phyloP scores from a whole-genome alignment of 1,284 basidiomycete genomes.

The Uromyces viciae-fabae region DNA sequence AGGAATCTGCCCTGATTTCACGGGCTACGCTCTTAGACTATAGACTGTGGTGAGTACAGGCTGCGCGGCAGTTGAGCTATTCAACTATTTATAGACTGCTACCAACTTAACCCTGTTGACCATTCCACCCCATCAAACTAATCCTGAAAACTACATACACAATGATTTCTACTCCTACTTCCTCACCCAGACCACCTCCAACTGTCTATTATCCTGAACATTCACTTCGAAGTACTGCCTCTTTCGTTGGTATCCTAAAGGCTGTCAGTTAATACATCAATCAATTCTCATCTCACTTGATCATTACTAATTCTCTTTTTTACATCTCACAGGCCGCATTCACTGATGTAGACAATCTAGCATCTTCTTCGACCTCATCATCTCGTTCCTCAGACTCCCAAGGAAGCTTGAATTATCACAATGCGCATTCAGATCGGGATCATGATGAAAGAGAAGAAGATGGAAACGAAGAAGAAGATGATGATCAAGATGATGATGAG shows the following conservation, averaged over 20 bases:
- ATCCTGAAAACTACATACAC: too few relatives aligned
- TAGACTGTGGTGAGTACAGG: too few relatives aligned
- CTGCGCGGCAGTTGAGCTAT: too few relatives aligned
- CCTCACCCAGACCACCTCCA: background rate
- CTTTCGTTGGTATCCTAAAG: slow-evolving; percentile 41
- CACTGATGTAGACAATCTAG: background rate
- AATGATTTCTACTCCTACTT: too few relatives aligned
- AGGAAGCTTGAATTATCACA: background rate
- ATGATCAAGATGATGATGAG: too few relatives aligned
- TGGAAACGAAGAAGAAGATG: background rate
- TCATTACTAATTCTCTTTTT: background rate
- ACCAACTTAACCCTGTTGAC: too few relatives aligned
- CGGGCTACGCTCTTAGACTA: too few relatives aligned
- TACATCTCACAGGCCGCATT: slow-evolving; percentile 8
- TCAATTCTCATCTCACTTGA: too few relatives aligned
- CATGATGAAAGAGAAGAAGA: background rate
- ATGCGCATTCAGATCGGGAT: background rate
- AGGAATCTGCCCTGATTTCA: too few relatives aligned
- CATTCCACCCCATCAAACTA: too few relatives aligned
- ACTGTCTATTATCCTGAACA: background rate
- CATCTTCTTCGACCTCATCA: background rate
- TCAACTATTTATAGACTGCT: too few relatives aligned
- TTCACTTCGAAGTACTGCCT: slow-evolving; percentile 27
- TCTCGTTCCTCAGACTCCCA: background rate
- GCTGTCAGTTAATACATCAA: slow-evolving; percentile 22